These are phyloP conservation scores for Zhuliangozyma blackwelliae DNA, from an alignment of 1,139 yeast genomes.

Conservation along the genomic window DNA sequence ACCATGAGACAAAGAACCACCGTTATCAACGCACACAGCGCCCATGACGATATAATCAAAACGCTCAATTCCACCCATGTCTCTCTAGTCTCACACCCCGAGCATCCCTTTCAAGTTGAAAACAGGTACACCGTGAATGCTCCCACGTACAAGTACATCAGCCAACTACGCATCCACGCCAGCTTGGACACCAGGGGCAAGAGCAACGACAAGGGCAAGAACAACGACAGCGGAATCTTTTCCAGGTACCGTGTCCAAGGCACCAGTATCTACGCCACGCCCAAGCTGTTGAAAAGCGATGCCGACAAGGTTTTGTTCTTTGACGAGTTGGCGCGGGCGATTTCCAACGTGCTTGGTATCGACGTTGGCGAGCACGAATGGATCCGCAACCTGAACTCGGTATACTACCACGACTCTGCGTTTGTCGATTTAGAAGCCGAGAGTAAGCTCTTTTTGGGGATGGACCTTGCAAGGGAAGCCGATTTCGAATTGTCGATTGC, in stretches of 20 bases:
- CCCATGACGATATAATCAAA: slow-evolving; percentile 24
- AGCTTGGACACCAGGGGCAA: slow-evolving; percentile 1
- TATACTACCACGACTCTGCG: slow-evolving; percentile 14
- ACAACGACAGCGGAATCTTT: slow-evolving; percentile 15
- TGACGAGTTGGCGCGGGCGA: slow-evolving; percentile 16
- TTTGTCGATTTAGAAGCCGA: slow-evolving; percentile 2
- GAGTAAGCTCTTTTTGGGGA: slow-evolving; percentile 4
- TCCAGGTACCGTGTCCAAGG: slow-evolving; percentile 22
- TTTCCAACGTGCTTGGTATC: slow-evolving; percentile 15
- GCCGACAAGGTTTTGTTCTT: slow-evolving; percentile 17
- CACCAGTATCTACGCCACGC: slow-evolving; percentile 24
- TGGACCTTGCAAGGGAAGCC: neutral
- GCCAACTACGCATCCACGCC: slow-evolving; percentile 22
- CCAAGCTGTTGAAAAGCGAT: slow-evolving; percentile 10
- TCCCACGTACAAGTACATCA: slow-evolving; percentile 10
- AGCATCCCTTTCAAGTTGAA: slow-evolving; percentile 16
- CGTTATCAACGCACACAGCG: slow-evolving; percentile 23
- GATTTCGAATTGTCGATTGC: slow-evolving; percentile 14
- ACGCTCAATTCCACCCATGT: slow-evolving; percentile 13
- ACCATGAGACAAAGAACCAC: slow-evolving; percentile 32
- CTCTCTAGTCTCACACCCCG: slow-evolving; percentile 8
- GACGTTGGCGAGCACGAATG: slow-evolving; percentile 14
- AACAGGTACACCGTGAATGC: slow-evolving; percentile 14
- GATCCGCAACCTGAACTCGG: slow-evolving; percentile 19
- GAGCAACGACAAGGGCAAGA: too few relatives aligned